Evolutionary conservation across 192 early-diverging fungal genomes (phyloP), one percentile per base, ranked within the genome.

Genomic region (Entomortierella chlamydospora): DNA sequence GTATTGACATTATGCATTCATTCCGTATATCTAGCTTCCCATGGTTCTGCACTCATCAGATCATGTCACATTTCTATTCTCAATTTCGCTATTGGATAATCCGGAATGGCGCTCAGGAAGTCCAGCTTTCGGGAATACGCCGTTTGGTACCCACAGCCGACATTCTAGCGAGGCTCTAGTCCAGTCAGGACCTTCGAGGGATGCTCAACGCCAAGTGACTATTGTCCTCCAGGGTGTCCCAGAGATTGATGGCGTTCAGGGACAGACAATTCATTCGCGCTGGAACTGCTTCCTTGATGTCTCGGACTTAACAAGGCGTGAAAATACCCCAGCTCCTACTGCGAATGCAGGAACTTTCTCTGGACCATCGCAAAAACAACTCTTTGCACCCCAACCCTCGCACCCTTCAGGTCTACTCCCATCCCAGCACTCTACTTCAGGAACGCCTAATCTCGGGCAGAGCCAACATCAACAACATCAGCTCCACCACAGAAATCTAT

Each of bases 281-380:
- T 90, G 88, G 88, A 90, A 90, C 57, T 87, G 85, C 18, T 83
- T 84, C 68, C 52, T 90, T 56, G 88, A 90, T 73, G 80, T 90
- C 0, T 79, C 81, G 29, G 80, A 82, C 22, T 34, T 88, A 53
- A 70, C 83, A 11, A 83, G 69, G 30, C 68, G 64, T 20, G 78
- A 81, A 20, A 69, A 50, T 33, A 30, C 13, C 8, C 41, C 43
- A 25, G 47, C 25, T 4, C 18, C 45, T 11, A 33, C 29, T 45
- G 56, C 20, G 34, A 30, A 20, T 30, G 2, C 31, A 34, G 55
- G 30, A 57, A 7, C 55, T 17, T 53, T 28, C 5, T 18, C 39
- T 28, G 55, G 39, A 8, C 47, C 69, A 50, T 43, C 41, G 18
- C 66, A 78, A 25, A 78, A 64, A 37, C 66, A 78, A 11, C 54